Evolutionary conservation across 2,329 filamentous ascomycete species (phyloP), one percentile per base, ranked within the genome.

Genomic region (Fusarium sp.): DNA sequence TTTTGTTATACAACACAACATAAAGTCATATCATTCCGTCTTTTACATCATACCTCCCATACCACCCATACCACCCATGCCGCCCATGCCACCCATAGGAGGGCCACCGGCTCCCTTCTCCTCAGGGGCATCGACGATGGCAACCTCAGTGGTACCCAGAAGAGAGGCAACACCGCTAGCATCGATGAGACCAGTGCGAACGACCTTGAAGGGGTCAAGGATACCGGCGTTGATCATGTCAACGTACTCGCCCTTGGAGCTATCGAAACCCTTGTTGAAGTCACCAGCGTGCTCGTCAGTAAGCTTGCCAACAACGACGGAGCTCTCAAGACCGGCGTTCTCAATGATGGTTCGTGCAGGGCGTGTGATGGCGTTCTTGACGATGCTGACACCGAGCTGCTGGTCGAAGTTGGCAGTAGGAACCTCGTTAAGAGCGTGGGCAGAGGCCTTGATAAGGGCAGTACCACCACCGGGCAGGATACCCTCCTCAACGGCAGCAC

Each of bases 241-340:
- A 76, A 98, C 94, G 86, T 97, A 99, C 87, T 98, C 93, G 84
- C 95, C 94, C 88, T 95, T 97, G 82, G 94, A 86, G 86, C 93
- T 96, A 89, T 99, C 94, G 86, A 94, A 99, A 74, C 96, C 96
- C 88, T 93, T 96, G 93, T 98, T 97, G 91, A 99, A 99, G 85
- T 99, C 95, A 75, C 83, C 82, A 82, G 90, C 94, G 82, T 88
- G 95, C 86, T 99, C 96, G 79, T 98, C 95, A 80, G 93, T 96
- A 77, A 99, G 93, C 91, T 99, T 99, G 83, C 96, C 96, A 80
- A 99, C 94, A 70, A 99, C 91, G 64, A 99, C 96, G 62, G 94
- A 95, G 78, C 96, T 95, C 87, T 99, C 96, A 27, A 95, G 89
- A 73, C 96, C 96, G 73, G 96, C 95, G 84, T 99, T 99, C 90